phyloP scores from a whole-genome alignment of 2,329 filamentous ascomycete species.

The Fusarium compactum region DNA sequence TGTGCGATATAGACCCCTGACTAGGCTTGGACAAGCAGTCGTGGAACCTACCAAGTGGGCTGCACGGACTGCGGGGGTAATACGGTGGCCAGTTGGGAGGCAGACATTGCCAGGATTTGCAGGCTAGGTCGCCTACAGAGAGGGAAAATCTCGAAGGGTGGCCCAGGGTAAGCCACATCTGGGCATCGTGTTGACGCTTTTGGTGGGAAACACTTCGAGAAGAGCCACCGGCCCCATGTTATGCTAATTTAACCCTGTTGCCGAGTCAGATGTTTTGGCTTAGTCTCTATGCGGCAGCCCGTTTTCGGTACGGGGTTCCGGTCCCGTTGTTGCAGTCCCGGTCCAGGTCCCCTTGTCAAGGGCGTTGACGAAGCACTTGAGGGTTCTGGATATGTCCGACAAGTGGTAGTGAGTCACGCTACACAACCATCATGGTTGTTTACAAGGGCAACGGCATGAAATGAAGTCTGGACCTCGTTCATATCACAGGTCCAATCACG shows the following conservation, averaged over 20 bases:
- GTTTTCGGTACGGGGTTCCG: conserved; percentile 34
- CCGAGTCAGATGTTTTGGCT: conserved; percentile 43
- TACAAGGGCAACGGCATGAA: conserved; percentile 9
- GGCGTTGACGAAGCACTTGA: conserved; percentile 15
- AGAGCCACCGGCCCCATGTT: conserved; percentile 31
- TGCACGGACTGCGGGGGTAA: conserved; percentile 40
- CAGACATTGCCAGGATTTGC: conserved; percentile 18
- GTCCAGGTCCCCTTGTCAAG: conserved; percentile 27
- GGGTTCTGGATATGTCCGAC: conserved; percentile 18
- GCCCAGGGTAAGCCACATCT: conserved; percentile 43
- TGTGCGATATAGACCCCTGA: conserved; percentile 46
- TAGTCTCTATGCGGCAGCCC: conserved; percentile 38
- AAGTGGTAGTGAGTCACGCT: conserved; percentile 36
- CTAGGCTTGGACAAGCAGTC: conserved; percentile 46
- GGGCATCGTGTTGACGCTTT: conserved; percentile 36
- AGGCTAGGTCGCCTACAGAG: conserved; percentile 42
- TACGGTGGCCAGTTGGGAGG: conserved; percentile 45
- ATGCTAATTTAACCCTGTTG: conserved; percentile 47
- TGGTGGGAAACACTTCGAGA: conserved; percentile 40
- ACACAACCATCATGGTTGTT: conserved; percentile 9
- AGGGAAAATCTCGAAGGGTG: conserved; percentile 41
- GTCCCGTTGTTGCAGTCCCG: conserved; percentile 27
- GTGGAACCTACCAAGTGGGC: conserved; percentile 40
- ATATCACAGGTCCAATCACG: conserved; percentile 17
- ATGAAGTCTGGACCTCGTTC: conserved; percentile 16